Evolutionary conservation across 768 basidiomycete genomes (phyloP).

Genomic region (Pleurotus citrinopileatus): DNA sequence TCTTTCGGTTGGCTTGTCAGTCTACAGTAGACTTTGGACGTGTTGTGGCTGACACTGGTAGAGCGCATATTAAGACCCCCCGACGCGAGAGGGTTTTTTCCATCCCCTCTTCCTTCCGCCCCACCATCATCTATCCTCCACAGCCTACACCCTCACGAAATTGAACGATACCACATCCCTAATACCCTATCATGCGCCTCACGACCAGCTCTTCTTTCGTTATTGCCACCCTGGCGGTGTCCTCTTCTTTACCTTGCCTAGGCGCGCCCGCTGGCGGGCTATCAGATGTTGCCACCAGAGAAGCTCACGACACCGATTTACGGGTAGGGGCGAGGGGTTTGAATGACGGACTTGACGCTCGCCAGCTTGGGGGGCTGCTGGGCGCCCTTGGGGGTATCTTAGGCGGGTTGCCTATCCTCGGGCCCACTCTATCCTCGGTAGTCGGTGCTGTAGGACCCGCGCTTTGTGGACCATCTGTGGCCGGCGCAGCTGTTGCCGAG

Average conservation of each 20-base stretch:
- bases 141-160: background rate
- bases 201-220: constrained; percentile 46
- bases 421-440: background rate
- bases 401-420: background rate
- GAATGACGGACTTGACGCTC: background rate
- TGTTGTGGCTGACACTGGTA: background rate
- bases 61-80: background rate
- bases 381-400: background rate
- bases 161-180: constrained; percentile 10
- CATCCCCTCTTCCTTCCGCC: constrained; percentile 1
- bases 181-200: constrained; percentile 37
- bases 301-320: background rate
- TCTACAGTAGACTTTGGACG: background rate
- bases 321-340: background rate
- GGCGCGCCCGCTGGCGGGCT: constrained; percentile 39
- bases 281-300: constrained; percentile 14
- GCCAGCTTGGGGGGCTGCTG: background rate
- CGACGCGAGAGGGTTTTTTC: background rate
- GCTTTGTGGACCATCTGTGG: background rate
- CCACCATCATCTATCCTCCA: constrained; percentile 6
- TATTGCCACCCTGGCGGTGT: constrained; percentile 45
- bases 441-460: background rate
- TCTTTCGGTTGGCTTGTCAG: no score
- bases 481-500: background rate
- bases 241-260: constrained; percentile 44